These are phyloP conservation scores for Podila epigama DNA, from an alignment of 192 early-diverging fungal species.

Conservation along the genomic window DNA sequence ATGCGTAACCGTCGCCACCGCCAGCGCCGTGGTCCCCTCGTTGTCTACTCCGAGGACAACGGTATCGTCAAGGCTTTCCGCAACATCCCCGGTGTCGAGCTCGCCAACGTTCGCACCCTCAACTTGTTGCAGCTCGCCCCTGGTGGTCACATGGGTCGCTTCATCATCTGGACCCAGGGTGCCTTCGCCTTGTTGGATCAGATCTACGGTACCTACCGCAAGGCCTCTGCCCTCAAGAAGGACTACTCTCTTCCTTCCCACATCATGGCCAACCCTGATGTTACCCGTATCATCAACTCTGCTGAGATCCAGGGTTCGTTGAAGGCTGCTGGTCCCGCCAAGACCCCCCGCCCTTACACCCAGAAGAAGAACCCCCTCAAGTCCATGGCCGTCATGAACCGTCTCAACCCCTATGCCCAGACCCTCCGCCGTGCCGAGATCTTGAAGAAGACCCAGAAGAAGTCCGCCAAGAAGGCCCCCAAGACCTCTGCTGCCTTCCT, in stretches of 20 bases:
- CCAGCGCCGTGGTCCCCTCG: constrained; percentile 95
- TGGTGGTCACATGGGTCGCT: constrained; percentile 98
- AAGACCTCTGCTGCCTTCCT: constrained; percentile 50
- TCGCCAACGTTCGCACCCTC: constrained; percentile 86
- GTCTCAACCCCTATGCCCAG: constrained; percentile 97
- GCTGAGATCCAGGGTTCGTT: constrained; percentile 96
- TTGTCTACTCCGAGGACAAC: constrained; percentile 94
- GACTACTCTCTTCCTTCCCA: constrained; percentile 86
- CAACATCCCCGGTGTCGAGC: constrained; percentile 98
- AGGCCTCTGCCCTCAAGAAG: constrained; percentile 85
- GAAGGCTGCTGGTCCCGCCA: constrained; percentile 78
- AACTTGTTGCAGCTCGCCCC: constrained; percentile 99
- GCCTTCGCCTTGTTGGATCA: constrained; percentile 93
- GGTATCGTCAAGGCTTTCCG: constrained; percentile 96
- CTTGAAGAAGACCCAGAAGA: constrained; percentile 53
- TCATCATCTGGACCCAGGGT: constrained; percentile 97
- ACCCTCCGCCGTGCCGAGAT: constrained; percentile 83
- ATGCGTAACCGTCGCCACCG: constrained; percentile 95
- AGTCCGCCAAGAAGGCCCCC: constrained; percentile 52
- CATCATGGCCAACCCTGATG: constrained; percentile 94
- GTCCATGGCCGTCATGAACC: constrained; percentile 89
- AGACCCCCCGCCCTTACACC: constrained; percentile 90
- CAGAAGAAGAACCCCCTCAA: constrained; percentile 99
- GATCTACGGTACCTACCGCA: constrained; percentile 90
- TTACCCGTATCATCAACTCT: constrained; percentile 95